Evolutionary conservation across 768 basidiomycete genomes (phyloP), one percentile per base, ranked within the genome.

Genomic region (Amanita phalloides): DNA sequence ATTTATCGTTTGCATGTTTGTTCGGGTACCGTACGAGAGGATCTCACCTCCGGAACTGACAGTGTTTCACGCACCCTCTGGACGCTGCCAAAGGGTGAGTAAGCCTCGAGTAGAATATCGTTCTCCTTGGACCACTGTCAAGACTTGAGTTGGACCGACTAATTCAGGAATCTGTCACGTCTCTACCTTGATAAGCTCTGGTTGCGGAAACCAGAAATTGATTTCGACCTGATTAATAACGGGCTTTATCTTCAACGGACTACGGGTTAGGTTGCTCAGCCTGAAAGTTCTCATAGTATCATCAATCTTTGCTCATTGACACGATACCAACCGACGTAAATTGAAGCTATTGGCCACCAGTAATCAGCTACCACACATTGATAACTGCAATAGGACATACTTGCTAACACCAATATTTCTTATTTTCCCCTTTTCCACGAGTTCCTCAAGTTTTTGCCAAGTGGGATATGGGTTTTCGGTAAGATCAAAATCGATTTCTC

Each of bases 321-420:
- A 20, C 3, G 20, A 26, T 38, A 66, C 67, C 66, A 33, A 64
- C 69, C 66, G 73, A 53, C 77, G 72, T 53, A 82, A 72, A 61
- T 82, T 85, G 68, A 86, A 86, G 64, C 74, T 79, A 52, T 3
- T 25, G 14, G 3, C 39, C 20, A 42, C 32, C 33, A 20, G 42
- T 10, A 30, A 30, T 11, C 36, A 25, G 21, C 2, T 11, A 36
- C 36, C 6, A 13, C 9, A 9, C 21, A 4, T 25, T 37, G 17
- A 23, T 6, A 49, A 13, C 25, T 30, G 17, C 6, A 50, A 44
- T n/a, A 25, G 20, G 23, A 53, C 64, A 48, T 53, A 84, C 84
- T 92, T 92, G 84, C 84, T 86, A 39, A 91, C 71, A 39, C 90
- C 90, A 49, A 91, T 91, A 57, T 88, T 84, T 61, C 75, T 75